These are phyloP conservation scores for Piromyces finnis DNA, from an alignment of 192 early-diverging fungal genomes.

Conservation along the genomic window DNA sequence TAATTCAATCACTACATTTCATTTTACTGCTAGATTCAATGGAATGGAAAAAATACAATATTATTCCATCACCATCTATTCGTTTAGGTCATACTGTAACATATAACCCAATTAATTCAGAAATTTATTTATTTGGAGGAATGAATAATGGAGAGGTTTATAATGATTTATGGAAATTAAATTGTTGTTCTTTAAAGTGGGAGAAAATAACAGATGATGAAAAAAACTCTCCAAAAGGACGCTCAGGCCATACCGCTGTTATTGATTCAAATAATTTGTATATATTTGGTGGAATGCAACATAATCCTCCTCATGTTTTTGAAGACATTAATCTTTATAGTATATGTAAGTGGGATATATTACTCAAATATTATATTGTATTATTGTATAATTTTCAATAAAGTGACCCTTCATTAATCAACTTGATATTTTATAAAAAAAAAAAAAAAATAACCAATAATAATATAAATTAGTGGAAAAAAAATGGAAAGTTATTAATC, in stretches of 20 bases:
- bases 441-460: too few species aligned
- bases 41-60: background rate
- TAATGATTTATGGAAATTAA: background rate
- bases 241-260: background rate
- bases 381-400: too few species aligned
- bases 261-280: background rate
- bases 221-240: background rate
- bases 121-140: background rate
- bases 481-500: background rate
- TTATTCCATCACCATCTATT: background rate
- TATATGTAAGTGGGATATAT: background rate
- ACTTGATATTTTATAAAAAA: too few species aligned
- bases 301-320: background rate
- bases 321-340: background rate
- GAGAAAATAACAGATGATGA: background rate
- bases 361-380: too few species aligned
- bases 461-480: background rate
- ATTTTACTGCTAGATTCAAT: too few species aligned
- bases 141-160: background rate
- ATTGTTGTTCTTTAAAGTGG: background rate
- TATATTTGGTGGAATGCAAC: background rate
- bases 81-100: background rate
- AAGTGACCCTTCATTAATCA: too few species aligned
- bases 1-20: too few species aligned
- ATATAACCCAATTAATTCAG: background rate